phyloP scores from a whole-genome alignment of 2,329 filamentous ascomycete species.

The Pseudopyrenochaeta lycopersici region DNA sequence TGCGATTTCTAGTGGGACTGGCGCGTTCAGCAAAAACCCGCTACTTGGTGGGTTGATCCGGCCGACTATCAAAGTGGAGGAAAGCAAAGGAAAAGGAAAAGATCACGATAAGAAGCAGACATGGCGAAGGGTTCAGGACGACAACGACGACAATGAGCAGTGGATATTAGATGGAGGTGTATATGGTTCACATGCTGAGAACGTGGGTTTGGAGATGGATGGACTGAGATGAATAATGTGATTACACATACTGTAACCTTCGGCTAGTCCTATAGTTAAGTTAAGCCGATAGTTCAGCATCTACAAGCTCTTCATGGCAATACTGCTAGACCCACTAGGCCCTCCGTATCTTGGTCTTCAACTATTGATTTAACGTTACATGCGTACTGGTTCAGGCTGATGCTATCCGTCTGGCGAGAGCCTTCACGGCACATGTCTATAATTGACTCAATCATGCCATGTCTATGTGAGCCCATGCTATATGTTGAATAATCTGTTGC shows the following conservation, averaged over 20 bases:
- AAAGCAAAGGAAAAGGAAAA: constrained; percentile 61
- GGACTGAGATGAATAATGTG: constrained; percentile 9
- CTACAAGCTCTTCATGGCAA: too few species aligned
- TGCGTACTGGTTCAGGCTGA: too few species aligned
- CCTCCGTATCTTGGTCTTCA: too few species aligned
- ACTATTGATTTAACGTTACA: too few species aligned
- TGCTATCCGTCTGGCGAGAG: too few species aligned
- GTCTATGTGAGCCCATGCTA: too few species aligned
- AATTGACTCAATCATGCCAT: too few species aligned
- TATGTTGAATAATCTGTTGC: too few species aligned
- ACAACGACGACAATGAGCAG: constrained; percentile 62
- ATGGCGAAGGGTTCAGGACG: constrained; percentile 63
- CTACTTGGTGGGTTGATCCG: constrained; percentile 71
- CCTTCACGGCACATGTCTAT: too few species aligned
- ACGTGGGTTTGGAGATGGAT: constrained; percentile 25
- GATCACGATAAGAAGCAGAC: constrained; percentile 49
- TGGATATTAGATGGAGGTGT: constrained; percentile 63
- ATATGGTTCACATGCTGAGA: constrained; percentile 47
- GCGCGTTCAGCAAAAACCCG: constrained; percentile 75
- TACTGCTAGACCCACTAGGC: too few species aligned
- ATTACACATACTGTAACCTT: not conserved
- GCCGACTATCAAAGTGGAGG: constrained; percentile 64
- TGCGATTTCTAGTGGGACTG: constrained; percentile 49
- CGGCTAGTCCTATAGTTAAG: not conserved
- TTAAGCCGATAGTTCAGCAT: not conserved